phyloP scores from a whole-genome alignment of 257 asterid species.

The Nicotiana sylvestris region DNA sequence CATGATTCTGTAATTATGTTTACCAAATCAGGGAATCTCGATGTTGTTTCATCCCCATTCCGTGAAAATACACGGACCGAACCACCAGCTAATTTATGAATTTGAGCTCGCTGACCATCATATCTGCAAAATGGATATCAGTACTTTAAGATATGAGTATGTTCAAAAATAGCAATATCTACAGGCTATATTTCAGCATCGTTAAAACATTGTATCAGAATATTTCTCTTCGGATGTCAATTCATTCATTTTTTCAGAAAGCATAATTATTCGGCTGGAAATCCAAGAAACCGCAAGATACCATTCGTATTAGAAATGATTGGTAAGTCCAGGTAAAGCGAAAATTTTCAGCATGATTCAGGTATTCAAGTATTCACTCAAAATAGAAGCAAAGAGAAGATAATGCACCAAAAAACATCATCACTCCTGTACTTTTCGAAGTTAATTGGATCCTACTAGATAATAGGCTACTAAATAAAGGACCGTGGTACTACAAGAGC shows the following conservation, averaged over 20 bases:
- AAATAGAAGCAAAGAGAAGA: neutral
- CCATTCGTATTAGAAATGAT: neutral
- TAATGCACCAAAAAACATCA: neutral
- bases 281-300: neutral
- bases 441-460: neutral
- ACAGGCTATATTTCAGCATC: neutral
- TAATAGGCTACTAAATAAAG: neutral
- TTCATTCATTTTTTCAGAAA: neutral
- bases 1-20: conserved; percentile 53
- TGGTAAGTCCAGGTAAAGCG: neutral
- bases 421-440: neutral
- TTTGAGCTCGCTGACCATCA: conserved; percentile 96
- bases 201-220: neutral
- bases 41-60: conserved; percentile 86
- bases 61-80: conserved; percentile 73
- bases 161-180: neutral
- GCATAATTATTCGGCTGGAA: neutral
- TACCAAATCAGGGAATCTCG: conserved; percentile 73
- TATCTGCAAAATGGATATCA: conserved; percentile 49
- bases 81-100: conserved; percentile 71
- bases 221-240: neutral
- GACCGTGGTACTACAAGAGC: neutral
- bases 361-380: neutral
- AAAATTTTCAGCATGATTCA: neutral
- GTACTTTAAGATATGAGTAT: neutral